Conservation (phyloP, 176 grass and related monocot species). For the Oryza officinalis region DNA sequence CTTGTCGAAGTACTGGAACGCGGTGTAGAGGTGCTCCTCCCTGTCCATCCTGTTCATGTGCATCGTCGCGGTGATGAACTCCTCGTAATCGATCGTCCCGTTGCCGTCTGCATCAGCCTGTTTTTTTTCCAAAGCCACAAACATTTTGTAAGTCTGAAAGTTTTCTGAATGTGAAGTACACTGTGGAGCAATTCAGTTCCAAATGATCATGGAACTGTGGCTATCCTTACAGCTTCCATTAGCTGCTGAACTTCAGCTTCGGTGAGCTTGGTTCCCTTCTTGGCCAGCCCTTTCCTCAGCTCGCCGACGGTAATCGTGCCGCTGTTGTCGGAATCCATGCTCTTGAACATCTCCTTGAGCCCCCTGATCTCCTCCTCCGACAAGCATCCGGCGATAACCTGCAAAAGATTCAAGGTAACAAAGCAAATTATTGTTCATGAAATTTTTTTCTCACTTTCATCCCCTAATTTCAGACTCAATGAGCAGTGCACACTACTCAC, state of each 20-base stretch:
- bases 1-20: slow-evolving; percentile 90
- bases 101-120: slow-evolving; percentile 86
- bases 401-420: not conserved
- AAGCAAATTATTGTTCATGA: not conserved
- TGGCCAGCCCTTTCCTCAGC: slow-evolving; percentile 63
- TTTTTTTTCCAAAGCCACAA: not conserved
- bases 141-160: not conserved
- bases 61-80: slow-evolving; percentile 93
- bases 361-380: slow-evolving; percentile 89
- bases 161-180: not conserved
- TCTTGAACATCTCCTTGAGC: slow-evolving; percentile 87
- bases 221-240: slow-evolving; percentile 67
- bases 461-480: not conserved
- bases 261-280: slow-evolving; percentile 77
- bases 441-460: not conserved
- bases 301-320: slow-evolving; percentile 83
- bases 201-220: not conserved
- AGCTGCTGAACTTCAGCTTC: slow-evolving; percentile 76
- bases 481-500: slow-evolving; percentile 13
- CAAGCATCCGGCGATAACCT: slow-evolving; percentile 78
- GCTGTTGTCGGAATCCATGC: slow-evolving; percentile 79
- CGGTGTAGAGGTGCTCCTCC: slow-evolving; percentile 81
- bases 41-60: slow-evolving; percentile 89
- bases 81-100: slow-evolving; percentile 82
- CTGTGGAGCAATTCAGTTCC: too few relatives aligned